These are phyloP conservation scores for Grammothele lineata DNA, from an alignment of 768 basidiomycete species.

Conservation along the genomic window DNA sequence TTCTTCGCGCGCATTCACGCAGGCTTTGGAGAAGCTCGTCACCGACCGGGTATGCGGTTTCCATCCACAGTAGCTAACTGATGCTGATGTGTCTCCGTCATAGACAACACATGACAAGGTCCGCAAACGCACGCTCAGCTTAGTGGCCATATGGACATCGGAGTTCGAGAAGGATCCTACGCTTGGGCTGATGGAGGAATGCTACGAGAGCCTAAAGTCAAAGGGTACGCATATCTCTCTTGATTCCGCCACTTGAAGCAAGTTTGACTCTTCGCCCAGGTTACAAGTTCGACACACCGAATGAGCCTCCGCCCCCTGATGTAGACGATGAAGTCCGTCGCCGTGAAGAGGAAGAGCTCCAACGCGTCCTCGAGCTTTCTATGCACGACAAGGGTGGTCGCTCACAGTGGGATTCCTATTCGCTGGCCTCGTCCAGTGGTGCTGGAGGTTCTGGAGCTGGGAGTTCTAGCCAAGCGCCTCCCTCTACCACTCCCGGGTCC, in stretches of 20 bases:
- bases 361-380: constrained; percentile 89
- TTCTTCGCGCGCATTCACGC: constrained; percentile 86
- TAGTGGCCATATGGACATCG: constrained; percentile 79
- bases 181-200: constrained; percentile 88
- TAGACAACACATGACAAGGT: constrained; percentile 93
- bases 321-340: constrained; percentile 78
- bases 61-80: neutral
- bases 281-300: constrained; percentile 62
- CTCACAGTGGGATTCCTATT: constrained; percentile 45
- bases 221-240: constrained; percentile 53
- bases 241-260: neutral
- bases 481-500: constrained; percentile 8
- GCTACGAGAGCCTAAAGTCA: constrained; percentile 72
- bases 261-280: constrained; percentile 34
- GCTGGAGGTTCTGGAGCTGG: constrained; percentile 31
- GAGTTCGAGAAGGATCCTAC: constrained; percentile 79
- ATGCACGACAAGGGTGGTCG: constrained; percentile 88
- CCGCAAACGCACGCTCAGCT: constrained; percentile 61
- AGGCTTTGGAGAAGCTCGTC: constrained; percentile 80
- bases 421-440: constrained; percentile 32
- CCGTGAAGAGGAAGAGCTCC: constrained; percentile 91
- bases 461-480: constrained; percentile 13
- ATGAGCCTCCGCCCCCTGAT: constrained; percentile 61
- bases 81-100: neutral
- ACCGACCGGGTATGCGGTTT: constrained; percentile 66